A percentile compares a stretch with the other conserved stretches of the same genome.
These are phyloP conservation scores for Exophiala sp. DNA, from an alignment of 2,329 filamentous ascomycete species.

Conservation along the genomic window DNA sequence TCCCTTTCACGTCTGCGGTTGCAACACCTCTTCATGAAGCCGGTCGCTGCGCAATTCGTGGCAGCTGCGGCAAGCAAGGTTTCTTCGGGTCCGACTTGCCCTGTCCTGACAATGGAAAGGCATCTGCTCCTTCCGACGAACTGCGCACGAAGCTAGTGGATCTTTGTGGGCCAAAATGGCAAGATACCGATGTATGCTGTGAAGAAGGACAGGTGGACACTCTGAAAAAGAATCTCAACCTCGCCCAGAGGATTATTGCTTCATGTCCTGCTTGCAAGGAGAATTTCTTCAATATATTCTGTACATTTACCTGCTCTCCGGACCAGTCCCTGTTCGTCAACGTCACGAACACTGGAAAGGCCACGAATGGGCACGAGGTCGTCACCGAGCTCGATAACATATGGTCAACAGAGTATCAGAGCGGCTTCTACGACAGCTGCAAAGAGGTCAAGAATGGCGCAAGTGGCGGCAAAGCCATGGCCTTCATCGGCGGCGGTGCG, in stretches of 20 bases:
- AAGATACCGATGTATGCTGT: conserved; percentile 79
- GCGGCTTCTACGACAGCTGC: conserved; percentile 92
- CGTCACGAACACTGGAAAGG: conserved; percentile 68
- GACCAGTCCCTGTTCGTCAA: conserved; percentile 96
- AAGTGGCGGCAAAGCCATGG: conserved; percentile 89
- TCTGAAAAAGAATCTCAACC: conserved; percentile 78
- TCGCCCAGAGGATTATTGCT: conserved; percentile 82
- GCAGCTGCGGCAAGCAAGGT: conserved; percentile 85
- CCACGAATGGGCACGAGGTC: conserved; percentile 54
- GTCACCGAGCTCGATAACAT: conserved; percentile 90
- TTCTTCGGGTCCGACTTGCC: conserved; percentile 88
- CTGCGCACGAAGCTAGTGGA: conserved; percentile 74
- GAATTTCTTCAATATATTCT: conserved; percentile 98
- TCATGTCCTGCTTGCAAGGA: conserved; percentile 95
- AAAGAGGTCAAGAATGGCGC: conserved; percentile 98
- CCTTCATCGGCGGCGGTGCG: conserved; percentile 91
- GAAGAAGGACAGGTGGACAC: conserved; percentile 75
- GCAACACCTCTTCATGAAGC: conserved; percentile 66
- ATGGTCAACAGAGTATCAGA: conserved; percentile 76
- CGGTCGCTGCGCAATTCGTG: conserved; percentile 84
- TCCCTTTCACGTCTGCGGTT: conserved; percentile 9
- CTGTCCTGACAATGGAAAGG: conserved; percentile 85
- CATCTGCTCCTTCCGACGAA: conserved; percentile 67
- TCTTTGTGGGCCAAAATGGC: conserved; percentile 86
- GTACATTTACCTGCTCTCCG: conserved; percentile 95